phyloP scores from a whole-genome alignment of 2,329 filamentous ascomycete species.

The Metarhizium album region DNA sequence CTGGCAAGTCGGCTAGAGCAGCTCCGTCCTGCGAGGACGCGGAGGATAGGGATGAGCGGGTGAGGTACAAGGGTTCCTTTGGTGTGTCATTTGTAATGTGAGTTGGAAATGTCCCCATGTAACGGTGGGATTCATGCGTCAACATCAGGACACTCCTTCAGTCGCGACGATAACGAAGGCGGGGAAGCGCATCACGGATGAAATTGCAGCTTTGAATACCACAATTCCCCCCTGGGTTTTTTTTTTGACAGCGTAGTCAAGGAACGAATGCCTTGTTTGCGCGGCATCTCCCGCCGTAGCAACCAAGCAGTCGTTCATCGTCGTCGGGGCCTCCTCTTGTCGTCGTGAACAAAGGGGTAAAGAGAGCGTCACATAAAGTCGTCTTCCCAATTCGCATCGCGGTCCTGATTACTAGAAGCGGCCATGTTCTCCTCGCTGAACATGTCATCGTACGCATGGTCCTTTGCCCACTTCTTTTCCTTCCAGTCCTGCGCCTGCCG shows the following conservation, averaged over 20 bases:
- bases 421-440: conserved; percentile 76
- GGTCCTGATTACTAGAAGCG: conserved; percentile 73
- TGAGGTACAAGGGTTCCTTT: neutral
- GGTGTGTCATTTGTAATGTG: no score
- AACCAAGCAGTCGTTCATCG: no score
- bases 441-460: conserved; percentile 94
- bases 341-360: neutral
- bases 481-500: conserved; percentile 66
- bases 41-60: conserved; percentile 19
- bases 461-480: conserved; percentile 86
- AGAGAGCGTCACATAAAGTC: conserved; percentile 68
- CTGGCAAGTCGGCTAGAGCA: conserved; percentile 22
- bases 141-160: neutral
- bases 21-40: conserved; percentile 20
- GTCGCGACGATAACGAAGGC: neutral
- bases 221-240: neutral
- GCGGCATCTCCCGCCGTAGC: no score
- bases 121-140: no score
- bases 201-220: neutral
- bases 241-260: neutral
- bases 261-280: no score
- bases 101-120: no score
- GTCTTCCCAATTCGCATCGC: conserved; percentile 66
- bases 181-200: neutral
- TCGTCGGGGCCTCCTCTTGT: no score